phyloP scores from a whole-genome alignment of 202 grass and related monocot genomes.

The Panicum hallii region DNA sequence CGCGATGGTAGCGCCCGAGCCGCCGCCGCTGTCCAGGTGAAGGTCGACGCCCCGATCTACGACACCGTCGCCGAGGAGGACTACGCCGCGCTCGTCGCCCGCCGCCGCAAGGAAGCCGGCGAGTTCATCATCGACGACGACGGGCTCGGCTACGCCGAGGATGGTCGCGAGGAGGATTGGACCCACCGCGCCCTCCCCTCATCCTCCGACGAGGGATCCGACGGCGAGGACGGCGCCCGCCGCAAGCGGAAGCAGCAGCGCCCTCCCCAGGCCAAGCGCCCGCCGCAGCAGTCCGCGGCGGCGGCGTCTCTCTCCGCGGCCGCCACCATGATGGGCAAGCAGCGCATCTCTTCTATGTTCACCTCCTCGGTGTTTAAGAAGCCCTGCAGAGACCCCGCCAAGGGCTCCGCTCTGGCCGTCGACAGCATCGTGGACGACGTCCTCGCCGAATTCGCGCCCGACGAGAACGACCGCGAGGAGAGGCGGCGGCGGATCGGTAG shows the following conservation, averaged over 20 bases:
- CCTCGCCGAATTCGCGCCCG: conserved; percentile 79
- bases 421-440: conserved; percentile 85
- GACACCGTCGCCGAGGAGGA: conserved; percentile 88
- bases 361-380: conserved; percentile 82
- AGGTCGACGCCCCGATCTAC: conserved; percentile 91
- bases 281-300: conserved; percentile 57
- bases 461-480: conserved; percentile 85
- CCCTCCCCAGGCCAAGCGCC: conserved; percentile 58
- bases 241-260: conserved; percentile 65
- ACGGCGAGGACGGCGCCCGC: conserved; percentile 48
- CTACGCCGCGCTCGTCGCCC: conserved; percentile 81
- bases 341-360: conserved; percentile 82
- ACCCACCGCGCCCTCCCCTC: conserved; percentile 56
- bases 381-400: conserved; percentile 54
- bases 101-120: conserved; percentile 67
- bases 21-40: conserved; percentile 55
- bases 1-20: conserved; percentile 43
- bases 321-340: conserved; percentile 64
- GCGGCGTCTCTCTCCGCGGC: conserved; percentile 64
- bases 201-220: conserved; percentile 76
- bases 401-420: conserved; percentile 50
- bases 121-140: conserved; percentile 92
- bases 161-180: conserved; percentile 98
- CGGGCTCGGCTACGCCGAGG: conserved; percentile 85
- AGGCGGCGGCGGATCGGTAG: conserved; percentile 52